Conservation (phyloP, 116 monocot genomes). For the Thalassia testudinum region DNA sequence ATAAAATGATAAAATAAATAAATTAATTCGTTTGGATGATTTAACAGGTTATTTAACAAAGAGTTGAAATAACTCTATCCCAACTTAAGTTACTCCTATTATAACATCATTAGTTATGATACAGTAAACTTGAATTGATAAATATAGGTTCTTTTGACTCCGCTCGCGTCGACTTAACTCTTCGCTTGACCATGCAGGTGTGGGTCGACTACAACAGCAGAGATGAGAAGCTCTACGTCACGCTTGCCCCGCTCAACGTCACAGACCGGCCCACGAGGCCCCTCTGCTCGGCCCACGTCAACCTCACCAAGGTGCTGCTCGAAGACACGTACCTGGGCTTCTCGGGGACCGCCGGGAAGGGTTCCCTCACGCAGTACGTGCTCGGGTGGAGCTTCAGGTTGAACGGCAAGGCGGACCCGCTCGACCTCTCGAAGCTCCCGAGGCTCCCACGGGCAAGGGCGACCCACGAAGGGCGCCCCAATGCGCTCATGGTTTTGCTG, state of each 20-base stretch:
- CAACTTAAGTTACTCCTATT: too few species aligned
- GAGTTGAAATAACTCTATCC: too few species aligned
- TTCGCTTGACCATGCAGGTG: slow-evolving; percentile 30
- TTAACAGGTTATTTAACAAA: too few species aligned
- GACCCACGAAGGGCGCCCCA: neutral
- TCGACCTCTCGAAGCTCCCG: slow-evolving; percentile 33
- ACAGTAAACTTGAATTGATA: too few species aligned
- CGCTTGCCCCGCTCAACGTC: slow-evolving; percentile 20
- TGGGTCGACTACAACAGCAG: slow-evolving; percentile 50
- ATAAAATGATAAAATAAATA: too few species aligned
- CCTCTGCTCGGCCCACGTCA: slow-evolving; percentile 24
- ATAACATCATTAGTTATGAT: too few species aligned
- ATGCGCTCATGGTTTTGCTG: slow-evolving; percentile 7
- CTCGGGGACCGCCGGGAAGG: slow-evolving; percentile 35
- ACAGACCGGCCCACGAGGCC: slow-evolving; percentile 16
- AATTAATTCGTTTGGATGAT: too few species aligned
- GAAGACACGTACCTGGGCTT: slow-evolving; percentile 66
- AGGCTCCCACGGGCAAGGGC: slow-evolving; percentile 8
- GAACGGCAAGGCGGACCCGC: slow-evolving; percentile 12
- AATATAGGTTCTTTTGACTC: too few species aligned
- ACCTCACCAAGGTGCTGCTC: slow-evolving; percentile 32
- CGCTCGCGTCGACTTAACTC: too few species aligned
- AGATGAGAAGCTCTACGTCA: slow-evolving; percentile 27
- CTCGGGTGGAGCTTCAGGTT: slow-evolving; percentile 58
- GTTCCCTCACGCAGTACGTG: slow-evolving; percentile 20